phyloP scores from a whole-genome alignment of 257 asterid species.

The Rauvolfia tetraphylla region DNA sequence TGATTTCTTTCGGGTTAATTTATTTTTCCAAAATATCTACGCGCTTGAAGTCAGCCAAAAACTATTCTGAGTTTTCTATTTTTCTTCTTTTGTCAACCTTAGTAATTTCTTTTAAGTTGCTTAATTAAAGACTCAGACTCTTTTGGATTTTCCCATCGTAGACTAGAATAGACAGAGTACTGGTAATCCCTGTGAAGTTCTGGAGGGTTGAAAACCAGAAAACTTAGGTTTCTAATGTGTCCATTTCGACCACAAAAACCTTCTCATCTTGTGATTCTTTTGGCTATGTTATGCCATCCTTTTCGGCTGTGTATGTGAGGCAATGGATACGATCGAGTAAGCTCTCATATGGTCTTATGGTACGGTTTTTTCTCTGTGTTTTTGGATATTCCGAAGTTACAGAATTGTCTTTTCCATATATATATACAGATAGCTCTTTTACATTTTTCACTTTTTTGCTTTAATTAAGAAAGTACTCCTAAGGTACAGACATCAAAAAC shows the following conservation, averaged over 20 bases:
- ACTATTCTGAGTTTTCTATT: too few species aligned
- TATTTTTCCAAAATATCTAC: too few species aligned
- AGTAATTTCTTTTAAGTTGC: not conserved
- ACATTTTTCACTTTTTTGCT: not conserved
- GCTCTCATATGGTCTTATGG: not conserved
- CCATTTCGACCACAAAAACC: not conserved
- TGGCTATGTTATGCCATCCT: not conserved
- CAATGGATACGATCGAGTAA: not conserved
- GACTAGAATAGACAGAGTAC: not conserved
- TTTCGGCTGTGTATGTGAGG: not conserved
- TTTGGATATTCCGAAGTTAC: not conserved
- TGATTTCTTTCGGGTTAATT: too few species aligned
- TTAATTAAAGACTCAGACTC: not conserved
- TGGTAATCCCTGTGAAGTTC: not conserved
- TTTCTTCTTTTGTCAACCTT: too few species aligned
- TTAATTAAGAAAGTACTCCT: not conserved
- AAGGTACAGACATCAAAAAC: not conserved
- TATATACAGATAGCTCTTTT: not conserved
- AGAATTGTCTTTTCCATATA: too few species aligned
- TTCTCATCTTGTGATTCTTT: not conserved
- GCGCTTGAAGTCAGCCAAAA: not conserved
- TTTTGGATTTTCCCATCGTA: not conserved
- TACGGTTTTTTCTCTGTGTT: not conserved
- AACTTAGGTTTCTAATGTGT: not conserved
- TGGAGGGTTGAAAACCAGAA: not conserved